Evolutionary conservation across 352 stramenopile genomes (phyloP), one percentile per base, ranked within the genome.

Genomic region (Phytopythium kandeliae): DNA sequence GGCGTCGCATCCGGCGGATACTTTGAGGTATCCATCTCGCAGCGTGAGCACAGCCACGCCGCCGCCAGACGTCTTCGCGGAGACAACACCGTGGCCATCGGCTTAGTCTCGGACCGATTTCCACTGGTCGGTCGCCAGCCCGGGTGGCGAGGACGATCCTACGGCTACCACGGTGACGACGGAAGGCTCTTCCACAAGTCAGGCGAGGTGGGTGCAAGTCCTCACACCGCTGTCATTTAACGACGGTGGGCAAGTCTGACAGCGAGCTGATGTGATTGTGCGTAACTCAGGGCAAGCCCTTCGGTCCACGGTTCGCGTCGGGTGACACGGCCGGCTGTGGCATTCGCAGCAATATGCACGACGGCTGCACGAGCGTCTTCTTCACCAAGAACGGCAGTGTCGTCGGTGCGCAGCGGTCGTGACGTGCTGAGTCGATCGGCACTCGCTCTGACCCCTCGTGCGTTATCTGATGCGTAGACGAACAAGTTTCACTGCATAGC

Each of bases 291-390:
- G 75, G 79, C 11, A 59, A 51, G 26, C 60, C 66, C 13, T 86
- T 89, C 58, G 65, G 73, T 15, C 63, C 63, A n/a, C 58, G 66
- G 0, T 93, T 88, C 61, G 74, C 73, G 1, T 55, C 71, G 13
- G 71, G 76, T 9, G 82, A 91, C 52, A 86, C 67, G 11, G 71
- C 91, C 36, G 82, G 82, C 17, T 93, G 82, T 13, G 79, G 82
- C 11, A 58, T 91, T 6, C 64, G 60, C 2, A 74, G 70, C n/a
- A 62, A 75, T 55, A 48, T 74, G 46, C 51, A 54, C 31, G 59
- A 69, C 4, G 46, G 51, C 5, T 55, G 57, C 33, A 78, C 76
- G 2, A 78, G 67, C 21, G 65, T 89, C 9, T 89, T 80, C 50
- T 93, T 93, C 54, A 90, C 82, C 1, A 82, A 74, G 47, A 90